Percentiles rank a stretch among this genome's conserved stretches.
Conservation (phyloP, 495 filamentous ascomycete genomes). For the Penicillium mononematosum region DNA sequence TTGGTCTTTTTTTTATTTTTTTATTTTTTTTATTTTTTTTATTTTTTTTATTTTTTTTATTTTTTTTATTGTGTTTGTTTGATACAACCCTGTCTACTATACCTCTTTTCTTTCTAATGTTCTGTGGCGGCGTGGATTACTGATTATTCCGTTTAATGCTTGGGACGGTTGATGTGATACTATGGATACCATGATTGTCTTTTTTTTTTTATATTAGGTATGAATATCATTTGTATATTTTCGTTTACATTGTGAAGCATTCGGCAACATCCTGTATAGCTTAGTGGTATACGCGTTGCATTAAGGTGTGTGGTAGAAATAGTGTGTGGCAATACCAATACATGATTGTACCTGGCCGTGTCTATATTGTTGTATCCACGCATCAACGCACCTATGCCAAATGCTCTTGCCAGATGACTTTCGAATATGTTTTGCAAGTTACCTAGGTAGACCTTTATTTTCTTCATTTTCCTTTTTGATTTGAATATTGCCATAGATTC, state of each 20-base stretch:
- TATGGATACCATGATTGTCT: conserved; percentile 33
- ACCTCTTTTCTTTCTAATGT: conserved; percentile 9
- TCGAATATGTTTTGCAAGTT: not conserved
- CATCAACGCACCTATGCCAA: not conserved
- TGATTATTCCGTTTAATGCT: conserved; percentile 24
- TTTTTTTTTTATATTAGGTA: conserved; percentile 7
- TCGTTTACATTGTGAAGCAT: no score
- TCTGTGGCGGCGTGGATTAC: conserved; percentile 11
- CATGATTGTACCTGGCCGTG: not conserved
- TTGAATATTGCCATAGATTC: not conserved
- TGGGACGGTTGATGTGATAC: conserved; percentile 27
- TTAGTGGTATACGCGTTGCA: not conserved
- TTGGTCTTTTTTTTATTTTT: not conserved
- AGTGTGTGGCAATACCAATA: not conserved
- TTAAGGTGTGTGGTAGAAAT: not conserved
- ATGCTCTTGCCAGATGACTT: not conserved
- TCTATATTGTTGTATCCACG: not conserved
- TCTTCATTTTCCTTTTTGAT: not conserved
- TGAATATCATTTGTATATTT: not conserved
- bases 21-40: not conserved
- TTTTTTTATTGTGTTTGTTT: not conserved
- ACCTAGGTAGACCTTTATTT: not conserved
- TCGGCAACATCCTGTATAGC: not conserved
- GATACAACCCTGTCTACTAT: not conserved
- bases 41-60: not conserved